Evolutionary conservation across 2,329 filamentous ascomycete species (phyloP), one percentile per base, ranked within the genome.

Genomic region (Alternaria ventricosa): DNA sequence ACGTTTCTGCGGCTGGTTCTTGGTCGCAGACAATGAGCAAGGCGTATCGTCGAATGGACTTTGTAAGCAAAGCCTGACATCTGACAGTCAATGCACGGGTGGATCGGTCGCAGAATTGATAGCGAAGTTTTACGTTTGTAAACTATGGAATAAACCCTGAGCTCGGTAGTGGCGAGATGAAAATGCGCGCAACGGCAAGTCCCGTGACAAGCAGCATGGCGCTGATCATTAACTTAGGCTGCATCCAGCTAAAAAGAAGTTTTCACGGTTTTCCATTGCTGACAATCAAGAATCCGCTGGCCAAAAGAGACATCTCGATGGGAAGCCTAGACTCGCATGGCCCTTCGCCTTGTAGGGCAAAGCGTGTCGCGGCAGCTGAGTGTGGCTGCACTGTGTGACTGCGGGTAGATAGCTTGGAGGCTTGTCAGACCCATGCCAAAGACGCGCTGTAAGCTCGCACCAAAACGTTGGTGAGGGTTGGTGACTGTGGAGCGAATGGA

Each of bases 321-420:
- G 41, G 27, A 15, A 53, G 49, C 47, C 56, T 60, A 60, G 60
- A 63, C 45, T 54, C 44, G 55, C 50, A 63, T 53, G 23, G 56
- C 11, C 44, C 25, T 12, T 23, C 49, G 33, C 22, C 56, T 45
- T 20, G 53, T 44, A 43, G 13, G 22, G 49, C 22, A 41, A 49
- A 45, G 60, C 56, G 54, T 57, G n/a, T 61, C 33, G 60, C 49
- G 36, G 43, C 41, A 60, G 49, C 57, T 50, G 45, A 28, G 46
- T 36, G 46, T 58, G 56, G 53, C 54, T 49, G 55, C 22, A 25
- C 27, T 49, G 55, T 57, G 27, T 47, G 44, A 47, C 18, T 57
- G 44, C 23, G 53, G 53, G 41, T 55, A 55, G 53, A 53, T 53
- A 36, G 49, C 28, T 33, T 46, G 20, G 20, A 46, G 44, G 44